Evolutionary conservation across 441 rosid species (phyloP).

Genomic region (Brassica balearica): DNA sequence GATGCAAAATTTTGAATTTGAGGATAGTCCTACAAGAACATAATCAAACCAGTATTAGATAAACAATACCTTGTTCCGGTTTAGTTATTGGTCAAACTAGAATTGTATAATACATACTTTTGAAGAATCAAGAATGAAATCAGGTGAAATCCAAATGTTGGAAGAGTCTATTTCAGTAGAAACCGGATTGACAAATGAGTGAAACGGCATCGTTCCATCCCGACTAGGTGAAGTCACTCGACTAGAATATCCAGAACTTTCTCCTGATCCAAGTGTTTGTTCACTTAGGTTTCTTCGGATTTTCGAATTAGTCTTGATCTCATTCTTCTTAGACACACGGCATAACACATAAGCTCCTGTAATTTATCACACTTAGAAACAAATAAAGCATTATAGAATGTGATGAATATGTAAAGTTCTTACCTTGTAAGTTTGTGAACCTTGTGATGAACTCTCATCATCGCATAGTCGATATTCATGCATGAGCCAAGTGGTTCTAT

Average conservation of each 20-base stretch:
- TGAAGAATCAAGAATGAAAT: constrained; percentile 75
- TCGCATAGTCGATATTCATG: constrained; percentile 67
- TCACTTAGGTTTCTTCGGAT: constrained; percentile 41
- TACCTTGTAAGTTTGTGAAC: constrained; percentile 50
- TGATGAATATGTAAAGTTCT: not conserved
- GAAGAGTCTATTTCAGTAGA: constrained; percentile 46
- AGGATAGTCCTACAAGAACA: constrained; percentile 52
- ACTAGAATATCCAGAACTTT: constrained; percentile 46
- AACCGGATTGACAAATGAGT: constrained; percentile 34
- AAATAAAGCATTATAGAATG: not conserved
- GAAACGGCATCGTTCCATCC: constrained; percentile 15
- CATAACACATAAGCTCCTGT: constrained; percentile 79
- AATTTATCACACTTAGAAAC: not conserved
- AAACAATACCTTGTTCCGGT: not conserved
- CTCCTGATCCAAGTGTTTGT: constrained; percentile 58
- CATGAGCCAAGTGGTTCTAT: constrained; percentile 75
- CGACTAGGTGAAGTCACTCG: constrained; percentile 24
- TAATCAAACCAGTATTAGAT: constrained; percentile 4
- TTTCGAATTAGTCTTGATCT: constrained; percentile 42
- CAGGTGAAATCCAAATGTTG: constrained; percentile 69
- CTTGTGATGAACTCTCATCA: constrained; percentile 49
- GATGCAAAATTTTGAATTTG: constrained; percentile 48
- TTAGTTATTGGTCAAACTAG: not conserved
- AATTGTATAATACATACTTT: constrained; percentile 54
- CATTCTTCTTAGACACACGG: constrained; percentile 75